phyloP scores from a whole-genome alignment of 345 rosid genomes.

The Diplotaxis tenuifolia region DNA sequence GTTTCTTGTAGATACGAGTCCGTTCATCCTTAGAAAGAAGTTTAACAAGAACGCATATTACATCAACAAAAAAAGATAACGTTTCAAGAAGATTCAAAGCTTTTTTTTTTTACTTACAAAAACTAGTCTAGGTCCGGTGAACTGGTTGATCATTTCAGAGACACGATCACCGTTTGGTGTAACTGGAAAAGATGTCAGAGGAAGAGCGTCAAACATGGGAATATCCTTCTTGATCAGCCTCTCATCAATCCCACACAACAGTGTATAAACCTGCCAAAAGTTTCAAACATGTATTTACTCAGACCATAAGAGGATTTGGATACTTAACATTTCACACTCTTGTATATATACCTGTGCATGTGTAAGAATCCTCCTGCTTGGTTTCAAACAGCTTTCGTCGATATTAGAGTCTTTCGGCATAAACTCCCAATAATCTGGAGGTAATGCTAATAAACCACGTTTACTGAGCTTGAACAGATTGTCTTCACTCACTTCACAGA shows the following conservation, averaged over 20 bases:
- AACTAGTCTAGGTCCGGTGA: constrained; percentile 51
- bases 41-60: neutral
- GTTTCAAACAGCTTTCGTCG: constrained; percentile 51
- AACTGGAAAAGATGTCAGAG: constrained; percentile 62
- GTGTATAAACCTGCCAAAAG: constrained; percentile 47
- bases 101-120: constrained; percentile 53
- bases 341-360: constrained; percentile 65
- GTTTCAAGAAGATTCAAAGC: neutral
- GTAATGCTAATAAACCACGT: constrained; percentile 38
- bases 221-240: constrained; percentile 51
- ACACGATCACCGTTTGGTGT: constrained; percentile 88
- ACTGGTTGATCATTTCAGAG: constrained; percentile 60
- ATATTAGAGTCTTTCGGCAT: constrained; percentile 54
- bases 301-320: neutral
- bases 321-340: neutral
- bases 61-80: neutral
- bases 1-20: constrained; percentile 67
- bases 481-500: constrained; percentile 59
- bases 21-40: constrained; percentile 67
- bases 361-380: constrained; percentile 55
- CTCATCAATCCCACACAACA: constrained; percentile 61
- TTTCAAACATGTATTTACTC: neutral
- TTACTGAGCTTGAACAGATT: constrained; percentile 33
- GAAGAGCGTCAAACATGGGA: constrained; percentile 40
- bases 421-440: constrained; percentile 81